Percentiles rank a stretch among this genome's conserved stretches.
Evolutionary conservation across 116 monocot species (phyloP).

Genomic region (Papilionanthe hybrid): DNA sequence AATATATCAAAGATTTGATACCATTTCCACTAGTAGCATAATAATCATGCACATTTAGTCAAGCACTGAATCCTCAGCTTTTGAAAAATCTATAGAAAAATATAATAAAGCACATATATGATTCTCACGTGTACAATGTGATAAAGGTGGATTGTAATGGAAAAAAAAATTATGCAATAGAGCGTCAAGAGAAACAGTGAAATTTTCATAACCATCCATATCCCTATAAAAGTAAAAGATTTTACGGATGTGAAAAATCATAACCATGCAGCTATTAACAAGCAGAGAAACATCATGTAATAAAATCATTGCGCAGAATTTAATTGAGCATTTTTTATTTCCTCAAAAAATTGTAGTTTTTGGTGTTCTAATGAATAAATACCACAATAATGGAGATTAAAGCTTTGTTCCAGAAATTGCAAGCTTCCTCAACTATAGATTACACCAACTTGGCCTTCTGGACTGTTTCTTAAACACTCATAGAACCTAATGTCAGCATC

Average conservation of each 20-base stretch:
- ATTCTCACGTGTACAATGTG: background rate
- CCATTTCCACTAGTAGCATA: background rate
- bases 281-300: background rate
- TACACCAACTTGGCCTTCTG: background rate
- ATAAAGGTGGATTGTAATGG: background rate
- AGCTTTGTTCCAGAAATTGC: background rate
- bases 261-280: background rate
- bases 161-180: too few species aligned
- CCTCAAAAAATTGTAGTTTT: background rate
- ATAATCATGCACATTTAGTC: background rate
- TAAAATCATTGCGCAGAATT: background rate
- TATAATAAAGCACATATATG: background rate
- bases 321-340: background rate
- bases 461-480: background rate
- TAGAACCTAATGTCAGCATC: background rate
- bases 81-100: background rate
- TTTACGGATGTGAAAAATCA: background rate
- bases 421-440: conserved; percentile 1
- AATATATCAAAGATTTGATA: background rate
- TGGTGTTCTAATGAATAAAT: background rate
- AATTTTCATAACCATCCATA: too few species aligned
- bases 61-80: background rate
- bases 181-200: too few species aligned
- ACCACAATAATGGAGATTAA: background rate
- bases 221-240: too few species aligned